Percentiles rank a stretch among this genome's conserved stretches.
These are phyloP conservation scores for Prunus fruticosa DNA, from an alignment of 306 rosid genomes.

Conservation along the genomic window DNA sequence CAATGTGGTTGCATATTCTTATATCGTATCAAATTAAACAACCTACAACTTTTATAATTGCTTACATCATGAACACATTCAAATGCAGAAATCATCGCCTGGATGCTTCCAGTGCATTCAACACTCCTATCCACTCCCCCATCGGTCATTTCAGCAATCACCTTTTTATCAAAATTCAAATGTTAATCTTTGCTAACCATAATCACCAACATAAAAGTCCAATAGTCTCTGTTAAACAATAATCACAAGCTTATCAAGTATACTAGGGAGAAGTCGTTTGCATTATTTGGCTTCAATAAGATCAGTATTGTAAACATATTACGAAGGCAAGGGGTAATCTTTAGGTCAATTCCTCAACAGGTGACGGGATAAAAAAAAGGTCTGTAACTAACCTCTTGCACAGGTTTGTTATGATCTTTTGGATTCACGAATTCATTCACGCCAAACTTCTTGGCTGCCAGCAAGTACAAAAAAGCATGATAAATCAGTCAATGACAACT, in stretches of 20 bases:
- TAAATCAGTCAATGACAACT: background rate
- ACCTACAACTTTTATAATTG: background rate
- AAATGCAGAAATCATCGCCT: conserved; percentile 88
- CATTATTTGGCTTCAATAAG: too few species aligned
- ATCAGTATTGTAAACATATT: too few species aligned
- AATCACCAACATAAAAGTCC: background rate
- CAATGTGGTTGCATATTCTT: background rate
- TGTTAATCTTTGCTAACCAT: background rate
- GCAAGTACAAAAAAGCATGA: background rate
- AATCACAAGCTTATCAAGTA: too few species aligned
- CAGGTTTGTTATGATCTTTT: conserved; percentile 76
- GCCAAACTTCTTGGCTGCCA: conserved; percentile 84
- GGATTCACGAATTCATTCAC: conserved; percentile 89
- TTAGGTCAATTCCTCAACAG: too few species aligned
- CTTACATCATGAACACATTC: conserved; percentile 91
- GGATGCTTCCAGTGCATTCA: conserved; percentile 85
- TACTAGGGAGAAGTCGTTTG: too few species aligned
- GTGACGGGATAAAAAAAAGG: background rate
- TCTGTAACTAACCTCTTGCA: conserved; percentile 54
- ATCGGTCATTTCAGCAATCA: conserved; percentile 75
- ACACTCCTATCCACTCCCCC: conserved; percentile 91
- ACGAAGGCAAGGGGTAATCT: too few species aligned
- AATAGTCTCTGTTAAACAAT: too few species aligned
- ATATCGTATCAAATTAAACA: background rate
- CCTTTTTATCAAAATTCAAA: conserved; percentile 40